Evolutionary conservation across 768 basidiomycete genomes (phyloP), one percentile per base, ranked within the genome.

Genomic region (Punctularia strigosozonata): DNA sequence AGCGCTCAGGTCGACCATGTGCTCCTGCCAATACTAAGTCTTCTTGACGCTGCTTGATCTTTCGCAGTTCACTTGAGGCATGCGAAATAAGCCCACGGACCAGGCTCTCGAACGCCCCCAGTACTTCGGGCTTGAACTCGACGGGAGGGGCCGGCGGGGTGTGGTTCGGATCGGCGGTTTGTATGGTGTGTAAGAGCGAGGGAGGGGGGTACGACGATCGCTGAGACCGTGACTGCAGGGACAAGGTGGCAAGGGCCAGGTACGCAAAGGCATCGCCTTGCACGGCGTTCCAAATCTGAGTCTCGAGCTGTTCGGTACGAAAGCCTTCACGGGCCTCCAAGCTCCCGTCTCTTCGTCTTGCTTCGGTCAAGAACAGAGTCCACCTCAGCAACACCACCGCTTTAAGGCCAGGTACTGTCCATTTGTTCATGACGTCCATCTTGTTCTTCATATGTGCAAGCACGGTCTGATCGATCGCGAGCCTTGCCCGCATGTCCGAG

Each of bases 41-140:
- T 56, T 94, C 90, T 54, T 95, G 91, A 22, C 81, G 64, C 45
- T 90, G 85, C 51, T 89, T 87, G 54, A 95, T 82, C 56, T 86
- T 86, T 25, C 82, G 73, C 25, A 86, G 65, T 54, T 85, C 83
- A 0, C 84, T 84, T 5, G 81, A 83, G 3, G 84, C 82, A 43
- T 83, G 78, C 0, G 71, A 77, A 52, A 87, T 76, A 21, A 84
- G 57, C 5, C 77, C 76, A 31, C 80, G 71, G 19, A 91, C 58
- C 10, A 90, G 72, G 1, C 65, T 63, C 52, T 91, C 90, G 44
- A 85, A 78, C 5, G 70, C 66, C 23, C 69, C 60, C 15, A 90
- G 58, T 7, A 90, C 59, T 12, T 64, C 52, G 1, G 65, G 55
- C 43, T 66, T 71, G 61, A 84, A 76, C 44, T 68, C 65, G 14